Evolutionary conservation across 208 protist genomes (phyloP), one percentile per base, ranked within the genome.

Genomic region (Leishmania amazonensis): DNA sequence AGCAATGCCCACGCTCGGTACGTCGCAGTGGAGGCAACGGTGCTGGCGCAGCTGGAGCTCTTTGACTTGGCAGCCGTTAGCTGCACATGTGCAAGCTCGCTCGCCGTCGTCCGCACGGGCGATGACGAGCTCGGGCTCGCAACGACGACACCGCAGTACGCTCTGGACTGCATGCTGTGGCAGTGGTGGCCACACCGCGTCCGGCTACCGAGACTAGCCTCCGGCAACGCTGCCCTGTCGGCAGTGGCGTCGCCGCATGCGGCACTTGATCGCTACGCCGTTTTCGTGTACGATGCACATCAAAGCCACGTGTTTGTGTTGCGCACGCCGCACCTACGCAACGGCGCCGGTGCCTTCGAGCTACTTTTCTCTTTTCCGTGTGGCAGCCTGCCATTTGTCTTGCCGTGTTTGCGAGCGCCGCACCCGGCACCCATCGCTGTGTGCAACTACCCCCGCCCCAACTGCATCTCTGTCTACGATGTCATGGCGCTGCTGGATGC

Each of bases 241-340:
- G 71, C 94, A 3, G 88, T 89, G 31, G 81, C 90, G 38, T 92
- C 91, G 7, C 86, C 90, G 67, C 88, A 89, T 68, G 47, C 49
- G 2, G 21, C 74, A 19, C 60, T 85, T 35, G 21, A 58, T 13
- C 38, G 58, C 19, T 87, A 95, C 75, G 70, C 81, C 11, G 47
- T 97, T n/a, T 97, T 95, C 80, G 70, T 97, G 31, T 92, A 90
- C 77, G 92, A 95, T 77, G 76, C 89, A 1, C 62, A 74, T 13
- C 85, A 75, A 19, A 60, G 60, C 9, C 24, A 51, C 0, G 78
- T 95, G 62, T 86, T 89, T 49, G 87, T 95, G 8, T 28, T 95
- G 17, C 82, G 84, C 40, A 94, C 91, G 40, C 90, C 91, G 7
- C 65, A 95, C 71, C 78, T 96, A 0, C 49, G 58, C 35, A 92